These are phyloP conservation scores for Tulasnella sp. DNA, from an alignment of 768 basidiomycete species.

Conservation along the genomic window DNA sequence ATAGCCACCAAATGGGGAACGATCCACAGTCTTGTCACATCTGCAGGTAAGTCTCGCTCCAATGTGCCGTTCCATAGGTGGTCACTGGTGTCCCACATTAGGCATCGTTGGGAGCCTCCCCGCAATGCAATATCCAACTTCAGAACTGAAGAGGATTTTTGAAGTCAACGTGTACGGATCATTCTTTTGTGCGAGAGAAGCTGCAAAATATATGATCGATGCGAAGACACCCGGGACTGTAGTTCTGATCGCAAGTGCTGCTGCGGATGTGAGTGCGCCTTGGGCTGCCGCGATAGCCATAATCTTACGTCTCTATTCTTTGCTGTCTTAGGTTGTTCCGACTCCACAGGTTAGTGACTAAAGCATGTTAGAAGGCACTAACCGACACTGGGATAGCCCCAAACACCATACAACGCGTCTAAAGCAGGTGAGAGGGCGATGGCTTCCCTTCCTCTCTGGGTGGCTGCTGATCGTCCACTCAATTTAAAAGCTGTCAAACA, in stretches of 20 bases:
- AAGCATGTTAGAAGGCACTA: neutral
- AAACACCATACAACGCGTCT: constrained; percentile 95
- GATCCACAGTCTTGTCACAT: constrained; percentile 83
- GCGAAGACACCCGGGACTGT: constrained; percentile 72
- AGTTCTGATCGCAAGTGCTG: constrained; percentile 88
- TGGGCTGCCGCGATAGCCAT: neutral
- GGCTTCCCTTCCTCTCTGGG: constrained; percentile 12
- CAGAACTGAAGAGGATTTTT: constrained; percentile 79
- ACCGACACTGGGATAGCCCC: constrained; percentile 53
- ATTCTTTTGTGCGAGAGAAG: constrained; percentile 96
- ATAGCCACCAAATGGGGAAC: constrained; percentile 68
- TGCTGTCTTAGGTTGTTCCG: constrained; percentile 68
- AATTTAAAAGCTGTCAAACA: constrained; percentile 74
- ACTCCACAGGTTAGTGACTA: constrained; percentile 68
- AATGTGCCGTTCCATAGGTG: constrained; percentile 29
- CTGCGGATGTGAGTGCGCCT: constrained; percentile 66
- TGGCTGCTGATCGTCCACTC: neutral
- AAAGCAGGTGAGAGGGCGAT: constrained; percentile 67
- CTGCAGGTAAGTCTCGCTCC: constrained; percentile 61
- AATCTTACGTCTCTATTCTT: constrained; percentile 26
- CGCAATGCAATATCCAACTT: constrained; percentile 83
- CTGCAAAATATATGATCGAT: constrained; percentile 88
- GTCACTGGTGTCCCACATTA: constrained; percentile 25
- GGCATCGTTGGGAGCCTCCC: constrained; percentile 69
- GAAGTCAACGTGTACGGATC: constrained; percentile 94